These are phyloP conservation scores for Clitopilus hobsonii DNA, from an alignment of 768 basidiomycete genomes.

Conservation along the genomic window DNA sequence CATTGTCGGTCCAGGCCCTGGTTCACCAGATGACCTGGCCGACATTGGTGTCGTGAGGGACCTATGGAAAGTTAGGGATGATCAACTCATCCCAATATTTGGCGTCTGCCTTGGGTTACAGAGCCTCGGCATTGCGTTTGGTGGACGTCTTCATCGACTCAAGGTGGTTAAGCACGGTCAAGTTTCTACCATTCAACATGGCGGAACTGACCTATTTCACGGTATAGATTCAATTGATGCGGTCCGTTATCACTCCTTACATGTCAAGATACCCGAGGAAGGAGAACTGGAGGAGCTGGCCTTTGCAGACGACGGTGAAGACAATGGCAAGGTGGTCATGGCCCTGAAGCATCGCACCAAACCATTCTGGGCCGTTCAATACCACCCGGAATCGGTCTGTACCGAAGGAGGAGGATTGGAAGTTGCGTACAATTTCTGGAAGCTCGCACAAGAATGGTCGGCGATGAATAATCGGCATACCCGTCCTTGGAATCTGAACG, in stretches of 20 bases:
- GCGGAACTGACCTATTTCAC: slow-evolving; percentile 55
- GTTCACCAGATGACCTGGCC: slow-evolving; percentile 56
- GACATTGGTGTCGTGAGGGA: slow-evolving; percentile 70
- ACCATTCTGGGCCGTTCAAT: slow-evolving; percentile 88
- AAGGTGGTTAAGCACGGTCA: slow-evolving; percentile 77
- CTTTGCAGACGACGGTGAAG: slow-evolving; percentile 65
- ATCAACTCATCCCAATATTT: slow-evolving; percentile 61
- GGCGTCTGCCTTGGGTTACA: slow-evolving; percentile 84
- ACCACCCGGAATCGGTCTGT: slow-evolving; percentile 82
- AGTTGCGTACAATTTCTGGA: slow-evolving; percentile 73
- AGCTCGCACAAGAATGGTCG: slow-evolving; percentile 57
- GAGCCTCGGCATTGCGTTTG: slow-evolving; percentile 63
- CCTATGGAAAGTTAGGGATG: slow-evolving; percentile 60
- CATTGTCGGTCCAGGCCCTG: slow-evolving; percentile 77
- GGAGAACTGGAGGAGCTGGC: slow-evolving; percentile 62
- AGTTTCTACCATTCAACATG: slow-evolving; percentile 59
- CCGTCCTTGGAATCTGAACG: slow-evolving; percentile 34
- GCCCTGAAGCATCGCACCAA: slow-evolving; percentile 55
- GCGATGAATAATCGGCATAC: slow-evolving; percentile 28
- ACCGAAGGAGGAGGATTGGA: slow-evolving; percentile 66
- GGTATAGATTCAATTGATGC: slow-evolving; percentile 49
- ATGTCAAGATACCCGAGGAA: slow-evolving; percentile 43
- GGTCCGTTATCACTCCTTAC: slow-evolving; percentile 80
- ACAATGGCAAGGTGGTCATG: slow-evolving; percentile 73
- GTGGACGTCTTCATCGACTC: slow-evolving; percentile 56